phyloP scores from a whole-genome alignment of 345 rosid genomes.

The Populus euphratica region DNA sequence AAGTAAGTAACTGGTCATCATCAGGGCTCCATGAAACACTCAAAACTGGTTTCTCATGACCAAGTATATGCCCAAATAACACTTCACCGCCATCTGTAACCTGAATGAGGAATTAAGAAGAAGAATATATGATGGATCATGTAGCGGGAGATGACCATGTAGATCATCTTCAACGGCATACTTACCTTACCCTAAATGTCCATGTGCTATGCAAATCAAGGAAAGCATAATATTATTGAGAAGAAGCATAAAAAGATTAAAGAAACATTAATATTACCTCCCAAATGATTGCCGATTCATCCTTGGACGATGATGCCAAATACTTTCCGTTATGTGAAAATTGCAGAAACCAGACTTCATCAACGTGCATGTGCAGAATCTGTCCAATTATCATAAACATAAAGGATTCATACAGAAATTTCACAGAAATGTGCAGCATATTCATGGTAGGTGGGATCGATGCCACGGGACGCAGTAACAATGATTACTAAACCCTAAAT shows the following conservation, averaged over 20 bases:
- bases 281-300: conserved; percentile 60
- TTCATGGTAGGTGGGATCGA: background rate
- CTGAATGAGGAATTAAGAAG: conserved; percentile 17
- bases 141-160: too few relatives aligned
- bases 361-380: conserved; percentile 54
- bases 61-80: conserved; percentile 46
- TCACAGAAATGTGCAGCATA: background rate
- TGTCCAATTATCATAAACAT: conserved; percentile 21
- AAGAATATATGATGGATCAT: too few relatives aligned
- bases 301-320: conserved; percentile 62
- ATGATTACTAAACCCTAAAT: too few relatives aligned
- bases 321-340: conserved; percentile 66
- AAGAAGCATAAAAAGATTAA: background rate
- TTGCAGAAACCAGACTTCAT: conserved; percentile 69
- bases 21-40: conserved; percentile 64
- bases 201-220: too few relatives aligned
- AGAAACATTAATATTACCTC: conserved; percentile 35
- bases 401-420: background rate
- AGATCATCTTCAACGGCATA: too few relatives aligned
- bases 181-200: too few relatives aligned
- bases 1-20: conserved; percentile 56
- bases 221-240: too few relatives aligned
- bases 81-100: conserved; percentile 39
- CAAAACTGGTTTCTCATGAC: conserved; percentile 53
- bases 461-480: background rate